A percentile compares a stretch with the other conserved stretches of the same genome.
phyloP scores from a whole-genome alignment of 164 flowering plant species.

The Piper betle region DNA sequence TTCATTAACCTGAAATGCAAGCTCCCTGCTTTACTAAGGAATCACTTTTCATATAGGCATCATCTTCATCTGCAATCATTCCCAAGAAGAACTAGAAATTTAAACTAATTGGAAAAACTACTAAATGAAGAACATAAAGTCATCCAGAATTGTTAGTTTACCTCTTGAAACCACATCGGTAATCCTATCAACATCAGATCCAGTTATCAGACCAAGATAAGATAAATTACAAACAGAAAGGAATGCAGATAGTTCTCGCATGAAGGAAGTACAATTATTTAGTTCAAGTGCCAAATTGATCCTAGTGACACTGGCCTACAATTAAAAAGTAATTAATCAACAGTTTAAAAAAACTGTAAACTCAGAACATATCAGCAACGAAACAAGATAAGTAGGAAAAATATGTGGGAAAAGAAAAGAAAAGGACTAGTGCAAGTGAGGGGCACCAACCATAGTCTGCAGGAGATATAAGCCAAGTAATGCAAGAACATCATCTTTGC shows the following conservation, averaged over 20 bases:
- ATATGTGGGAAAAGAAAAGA: not conserved
- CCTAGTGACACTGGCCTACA: conserved; percentile 55
- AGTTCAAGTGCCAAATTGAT: conserved; percentile 13
- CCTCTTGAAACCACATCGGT: conserved; percentile 28
- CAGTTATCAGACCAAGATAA: conserved; percentile 53
- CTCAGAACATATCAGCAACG: not conserved
- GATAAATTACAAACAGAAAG: conserved; percentile 52
- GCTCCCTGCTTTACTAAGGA: conserved; percentile 60
- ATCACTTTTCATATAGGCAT: conserved; percentile 38
- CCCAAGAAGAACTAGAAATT: not conserved
- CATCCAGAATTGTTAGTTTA: conserved; percentile 13
- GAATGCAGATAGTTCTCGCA: conserved; percentile 33
- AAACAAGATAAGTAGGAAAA: not conserved
- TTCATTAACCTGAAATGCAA: conserved; percentile 48
- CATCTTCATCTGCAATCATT: conserved; percentile 29
- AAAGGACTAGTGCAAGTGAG: not conserved
- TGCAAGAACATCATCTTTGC: conserved; percentile 36
- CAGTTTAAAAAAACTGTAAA: not conserved
- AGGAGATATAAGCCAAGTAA: conserved; percentile 68
- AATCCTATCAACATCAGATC: conserved; percentile 33
- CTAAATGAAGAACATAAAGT: not conserved
- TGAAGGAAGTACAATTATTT: conserved; percentile 23
- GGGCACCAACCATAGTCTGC: conserved; percentile 48
- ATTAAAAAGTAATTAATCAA: not conserved
- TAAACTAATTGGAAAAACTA: not conserved